A percentile compares a stretch with the other conserved stretches of the same genome.
These are phyloP conservation scores for Lentinula lateritia DNA, from an alignment of 768 basidiomycete species.

Conservation along the genomic window DNA sequence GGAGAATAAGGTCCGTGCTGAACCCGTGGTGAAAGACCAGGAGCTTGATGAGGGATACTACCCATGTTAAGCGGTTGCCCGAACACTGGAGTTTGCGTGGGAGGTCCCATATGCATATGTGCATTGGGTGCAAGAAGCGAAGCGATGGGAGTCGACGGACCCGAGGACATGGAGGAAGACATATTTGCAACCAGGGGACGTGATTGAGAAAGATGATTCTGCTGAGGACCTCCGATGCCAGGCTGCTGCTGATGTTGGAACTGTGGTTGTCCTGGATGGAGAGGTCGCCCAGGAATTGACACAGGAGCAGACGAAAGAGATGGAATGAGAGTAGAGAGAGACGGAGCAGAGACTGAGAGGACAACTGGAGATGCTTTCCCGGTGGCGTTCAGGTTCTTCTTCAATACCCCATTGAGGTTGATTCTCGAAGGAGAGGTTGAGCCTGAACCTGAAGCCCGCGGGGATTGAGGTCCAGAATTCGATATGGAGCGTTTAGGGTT, in stretches of 20 bases:
- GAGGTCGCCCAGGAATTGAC: background rate
- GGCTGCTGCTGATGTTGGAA: slow-evolving; percentile 22
- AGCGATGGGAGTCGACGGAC: slow-evolving; percentile 11
- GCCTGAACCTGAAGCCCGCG: background rate
- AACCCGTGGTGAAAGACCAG: slow-evolving; percentile 46
- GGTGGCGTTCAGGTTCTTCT: slow-evolving; percentile 49
- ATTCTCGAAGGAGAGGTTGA: slow-evolving; percentile 13
- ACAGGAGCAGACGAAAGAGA: slow-evolving; percentile 15
- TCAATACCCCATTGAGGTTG: slow-evolving; percentile 36
- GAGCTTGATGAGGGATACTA: slow-evolving; percentile 31
- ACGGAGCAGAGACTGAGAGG: background rate
- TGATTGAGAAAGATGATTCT: slow-evolving; percentile 25
- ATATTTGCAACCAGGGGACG: slow-evolving; percentile 8
- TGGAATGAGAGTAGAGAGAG: background rate
- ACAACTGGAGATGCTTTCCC: slow-evolving; percentile 25
- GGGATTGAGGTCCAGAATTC: background rate
- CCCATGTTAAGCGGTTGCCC: slow-evolving; percentile 30
- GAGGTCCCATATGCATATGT: slow-evolving; percentile 34
- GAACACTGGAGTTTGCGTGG: slow-evolving; percentile 42
- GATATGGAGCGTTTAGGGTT: background rate
- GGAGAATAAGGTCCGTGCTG: slow-evolving; percentile 36
- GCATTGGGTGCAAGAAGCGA: slow-evolving; percentile 33
- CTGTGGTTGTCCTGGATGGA: background rate
- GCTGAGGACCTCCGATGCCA: slow-evolving; percentile 14
- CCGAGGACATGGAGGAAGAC: background rate